These are phyloP conservation scores for Emergomyces orientalis DNA, from an alignment of 2,329 filamentous ascomycete genomes.

Conservation along the genomic window DNA sequence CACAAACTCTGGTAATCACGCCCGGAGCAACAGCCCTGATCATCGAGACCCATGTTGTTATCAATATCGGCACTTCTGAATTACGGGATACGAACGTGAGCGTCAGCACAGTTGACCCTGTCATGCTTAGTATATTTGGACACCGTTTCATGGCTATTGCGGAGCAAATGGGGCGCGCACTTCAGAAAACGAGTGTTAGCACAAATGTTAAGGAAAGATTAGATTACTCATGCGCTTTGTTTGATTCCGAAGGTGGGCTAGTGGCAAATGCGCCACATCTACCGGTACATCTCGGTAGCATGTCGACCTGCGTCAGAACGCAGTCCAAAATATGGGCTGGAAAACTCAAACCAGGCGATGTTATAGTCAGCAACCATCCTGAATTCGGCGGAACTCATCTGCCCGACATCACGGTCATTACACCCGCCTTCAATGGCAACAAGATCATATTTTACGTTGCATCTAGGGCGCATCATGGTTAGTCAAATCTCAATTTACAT, in stretches of 20 bases:
- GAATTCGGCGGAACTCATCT: constrained; percentile 77
- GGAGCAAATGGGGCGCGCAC: constrained; percentile 70
- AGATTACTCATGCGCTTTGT: constrained; percentile 69
- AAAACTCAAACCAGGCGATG: constrained; percentile 67
- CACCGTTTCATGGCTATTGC: constrained; percentile 80
- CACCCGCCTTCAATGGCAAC: constrained; percentile 60
- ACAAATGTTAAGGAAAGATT: constrained; percentile 71
- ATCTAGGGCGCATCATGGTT: constrained; percentile 62
- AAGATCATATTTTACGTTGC: constrained; percentile 67
- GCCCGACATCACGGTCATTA: constrained; percentile 70
- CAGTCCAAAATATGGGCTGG: constrained; percentile 72
- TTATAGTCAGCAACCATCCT: constrained; percentile 75
- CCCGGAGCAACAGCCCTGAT: constrained; percentile 63
- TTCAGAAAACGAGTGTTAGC: constrained; percentile 71
- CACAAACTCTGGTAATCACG: constrained; percentile 73
- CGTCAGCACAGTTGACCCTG: constrained; percentile 55
- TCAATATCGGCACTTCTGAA: constrained; percentile 57
- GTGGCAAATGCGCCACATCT: constrained; percentile 71
- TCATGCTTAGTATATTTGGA: constrained; percentile 68
- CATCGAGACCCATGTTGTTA: constrained; percentile 73
- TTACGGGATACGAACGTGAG: constrained; percentile 40
- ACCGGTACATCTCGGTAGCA: constrained; percentile 67
- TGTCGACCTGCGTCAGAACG: constrained; percentile 68
- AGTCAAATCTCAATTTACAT: constrained; percentile 37
- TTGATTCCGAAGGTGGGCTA: constrained; percentile 60